A percentile compares a stretch with the other conserved stretches of the same genome.
These are phyloP conservation scores for Monosporascus cannonballus DNA, from an alignment of 2,329 filamentous ascomycete species.

Conservation along the genomic window DNA sequence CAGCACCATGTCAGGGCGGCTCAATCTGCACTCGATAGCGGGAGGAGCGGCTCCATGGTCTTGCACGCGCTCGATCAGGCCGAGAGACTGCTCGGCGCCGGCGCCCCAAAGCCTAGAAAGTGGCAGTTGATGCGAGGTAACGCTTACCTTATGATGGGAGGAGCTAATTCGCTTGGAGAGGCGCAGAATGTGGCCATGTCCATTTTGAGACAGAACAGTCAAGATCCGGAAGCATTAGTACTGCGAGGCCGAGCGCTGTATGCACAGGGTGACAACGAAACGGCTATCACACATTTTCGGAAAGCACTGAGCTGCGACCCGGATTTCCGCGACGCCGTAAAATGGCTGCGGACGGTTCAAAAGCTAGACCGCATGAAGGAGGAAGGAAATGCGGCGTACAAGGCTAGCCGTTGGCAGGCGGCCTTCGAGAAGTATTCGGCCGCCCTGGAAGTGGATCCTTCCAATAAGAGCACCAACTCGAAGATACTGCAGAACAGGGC, in stretches of 20 bases:
- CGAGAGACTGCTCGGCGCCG: constrained; percentile 67
- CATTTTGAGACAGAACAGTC: constrained; percentile 76
- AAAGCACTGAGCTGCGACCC: constrained; percentile 87
- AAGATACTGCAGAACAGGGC: constrained; percentile 94
- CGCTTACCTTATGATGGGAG: constrained; percentile 88
- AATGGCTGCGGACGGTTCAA: constrained; percentile 83
- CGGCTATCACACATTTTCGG: constrained; percentile 87
- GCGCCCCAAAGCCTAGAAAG: constrained; percentile 78
- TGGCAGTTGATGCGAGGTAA: constrained; percentile 92
- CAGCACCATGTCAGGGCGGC: constrained; percentile 73
- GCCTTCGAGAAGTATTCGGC: constrained; percentile 81
- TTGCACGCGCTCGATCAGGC: constrained; percentile 88
- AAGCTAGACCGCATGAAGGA: constrained; percentile 91
- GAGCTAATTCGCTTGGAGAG: constrained; percentile 80
- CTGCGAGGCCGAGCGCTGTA: constrained; percentile 84
- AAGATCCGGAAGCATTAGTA: constrained; percentile 90
- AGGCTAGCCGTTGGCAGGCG: constrained; percentile 69
- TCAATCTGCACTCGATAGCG: constrained; percentile 66
- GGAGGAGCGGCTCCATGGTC: constrained; percentile 83
- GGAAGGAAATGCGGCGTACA: constrained; percentile 87
- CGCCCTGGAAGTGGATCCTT: constrained; percentile 77
- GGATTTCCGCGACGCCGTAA: constrained; percentile 82
- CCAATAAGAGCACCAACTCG: constrained; percentile 87
- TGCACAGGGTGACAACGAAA: constrained; percentile 87
- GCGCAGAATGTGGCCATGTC: constrained; percentile 90